phyloP scores from a whole-genome alignment of 2,329 filamentous ascomycete species.

The Alternaria conjuncta region DNA sequence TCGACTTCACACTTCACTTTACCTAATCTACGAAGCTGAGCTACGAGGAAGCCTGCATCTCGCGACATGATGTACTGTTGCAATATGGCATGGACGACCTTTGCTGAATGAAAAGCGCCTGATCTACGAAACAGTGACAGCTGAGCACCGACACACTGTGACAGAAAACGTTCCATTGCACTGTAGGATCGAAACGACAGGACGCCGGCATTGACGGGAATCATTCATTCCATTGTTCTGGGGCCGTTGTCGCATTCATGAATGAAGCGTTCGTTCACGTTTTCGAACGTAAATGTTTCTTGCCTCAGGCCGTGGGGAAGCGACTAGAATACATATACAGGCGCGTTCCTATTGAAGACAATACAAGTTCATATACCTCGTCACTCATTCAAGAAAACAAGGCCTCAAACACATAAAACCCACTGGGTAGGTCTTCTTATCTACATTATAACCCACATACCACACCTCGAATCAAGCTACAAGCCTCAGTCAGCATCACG shows the following conservation, averaged over 20 bases:
- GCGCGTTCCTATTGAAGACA: no score
- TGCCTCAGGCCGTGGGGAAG: background rate
- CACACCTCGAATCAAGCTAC: background rate
- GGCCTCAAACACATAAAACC: no score
- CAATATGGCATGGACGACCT: no score
- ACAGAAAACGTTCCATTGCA: background rate
- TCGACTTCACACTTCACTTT: background rate
- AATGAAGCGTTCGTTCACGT: background rate
- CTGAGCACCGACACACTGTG: background rate
- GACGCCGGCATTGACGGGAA: background rate
- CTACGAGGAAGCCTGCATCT: no score
- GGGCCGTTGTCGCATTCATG: background rate
- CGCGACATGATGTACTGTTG: no score
- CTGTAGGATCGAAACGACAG: background rate
- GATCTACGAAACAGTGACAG: background rate
- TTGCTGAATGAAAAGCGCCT: background rate
- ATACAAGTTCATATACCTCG: no score
- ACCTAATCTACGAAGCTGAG: no score
- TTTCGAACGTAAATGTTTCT: background rate
- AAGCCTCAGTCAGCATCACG: background rate
- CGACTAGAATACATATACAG: background rate
- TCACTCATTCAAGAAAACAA: no score
- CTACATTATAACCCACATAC: background rate
- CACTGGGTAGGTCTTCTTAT: no score
- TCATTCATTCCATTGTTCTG: background rate